phyloP scores from a whole-genome alignment of 148 eudicot genomes.

The Spergularia marina region DNA sequence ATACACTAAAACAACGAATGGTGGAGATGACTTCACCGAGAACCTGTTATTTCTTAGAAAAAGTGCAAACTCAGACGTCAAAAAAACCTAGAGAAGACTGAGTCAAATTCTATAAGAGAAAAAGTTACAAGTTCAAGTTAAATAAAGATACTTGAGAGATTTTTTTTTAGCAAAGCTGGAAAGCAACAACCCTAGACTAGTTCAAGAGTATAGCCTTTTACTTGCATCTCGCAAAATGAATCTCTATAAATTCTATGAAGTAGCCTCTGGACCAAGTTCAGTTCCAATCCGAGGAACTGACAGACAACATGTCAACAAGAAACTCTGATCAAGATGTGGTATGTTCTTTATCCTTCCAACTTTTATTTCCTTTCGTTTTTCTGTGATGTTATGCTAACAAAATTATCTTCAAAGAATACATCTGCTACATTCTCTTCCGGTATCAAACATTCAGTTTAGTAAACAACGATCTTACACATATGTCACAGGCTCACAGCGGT shows the following conservation, averaged over 20 bases:
- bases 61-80: neutral
- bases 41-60: neutral
- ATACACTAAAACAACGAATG: neutral
- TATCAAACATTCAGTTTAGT: neutral
- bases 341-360: conserved; percentile 11
- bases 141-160: neutral
- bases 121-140: neutral
- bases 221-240: neutral
- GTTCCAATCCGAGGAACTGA: neutral
- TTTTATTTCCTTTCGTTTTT: neutral
- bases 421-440: neutral
- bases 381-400: neutral
- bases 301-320: conserved; percentile 36
- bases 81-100: conserved; percentile 6
- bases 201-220: conserved; percentile 17
- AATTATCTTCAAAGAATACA: neutral
- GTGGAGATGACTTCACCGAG: neutral
- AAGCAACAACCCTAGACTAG: conserved; percentile 16
- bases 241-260: neutral
- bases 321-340: conserved; percentile 37
- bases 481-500: neutral
- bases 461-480: neutral
- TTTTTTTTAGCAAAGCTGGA: conserved; percentile 8
- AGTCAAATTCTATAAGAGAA: conserved; percentile 1
- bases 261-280: conserved; percentile 4